Evolutionary conservation across 768 basidiomycete species (phyloP), one percentile per base, ranked within the genome.

Genomic region (Lactarius trivialis): DNA sequence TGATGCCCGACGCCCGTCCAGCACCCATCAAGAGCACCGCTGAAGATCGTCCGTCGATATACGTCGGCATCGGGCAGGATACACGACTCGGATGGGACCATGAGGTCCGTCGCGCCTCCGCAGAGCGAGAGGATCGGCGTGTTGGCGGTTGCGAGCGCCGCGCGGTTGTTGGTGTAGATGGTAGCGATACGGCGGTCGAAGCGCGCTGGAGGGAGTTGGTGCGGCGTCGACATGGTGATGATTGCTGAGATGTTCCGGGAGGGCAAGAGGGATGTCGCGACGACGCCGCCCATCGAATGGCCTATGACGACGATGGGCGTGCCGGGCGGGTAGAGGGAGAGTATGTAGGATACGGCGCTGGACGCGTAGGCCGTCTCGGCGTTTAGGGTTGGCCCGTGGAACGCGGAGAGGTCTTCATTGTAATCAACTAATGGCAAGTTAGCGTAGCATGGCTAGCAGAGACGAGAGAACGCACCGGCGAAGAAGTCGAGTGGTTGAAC

Each of bases 251-350:
- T 84, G 58, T 84, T 73, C 8, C 71, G 67, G 7, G 85, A 83
- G 2, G 89, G 84, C 11, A 95, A 82, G 15, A 95, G 78, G 6
- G 89, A 85, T 0, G 85, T 84, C 9, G 91, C 93, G 5, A 96
- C 93, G 52, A 96, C 76, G 11, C 97, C 97, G 26, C 97, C 97
- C 97, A 99, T 99, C 12, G 95, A 98, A 72, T 98, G 96, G 2
- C 90, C 97, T 72, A 98, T 76, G 61, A 98, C 70, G 52, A 89
- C 82, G 58, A 98, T 83, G 37, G 76, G 68, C 3, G 89, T 86
- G 57, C 80, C 71, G 15, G 75, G 63, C 2, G 83, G 82, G 72
- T 98, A 97, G 30, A 84, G 76, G 0, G 88, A 86, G 41, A 94
- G 81, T 64, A 98, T 89, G 69, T 89, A 91, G 8, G 77, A 73